Base-by-base conservation (phyloP, 2,329 filamentous ascomycete species). In the Beauveria sp. region DNA sequence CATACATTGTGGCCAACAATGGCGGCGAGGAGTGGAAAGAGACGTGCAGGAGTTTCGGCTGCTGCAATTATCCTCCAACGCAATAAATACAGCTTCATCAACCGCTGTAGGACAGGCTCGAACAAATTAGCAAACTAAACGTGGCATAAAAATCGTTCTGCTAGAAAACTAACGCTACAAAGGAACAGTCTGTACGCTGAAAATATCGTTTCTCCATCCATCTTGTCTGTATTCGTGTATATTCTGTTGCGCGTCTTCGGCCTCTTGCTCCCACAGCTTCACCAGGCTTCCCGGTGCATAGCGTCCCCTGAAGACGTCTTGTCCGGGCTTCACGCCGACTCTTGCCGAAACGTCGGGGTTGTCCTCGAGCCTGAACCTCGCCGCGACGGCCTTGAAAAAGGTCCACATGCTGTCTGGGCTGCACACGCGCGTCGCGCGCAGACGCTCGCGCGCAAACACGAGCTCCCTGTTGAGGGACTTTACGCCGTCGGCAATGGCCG, bases 221-320 rank as follows among this genome's bases (percentile, higher is more conserved):
- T 82, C 85, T 52, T 78, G 78, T 60, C 86, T 83, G 69, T 86
- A 86, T 65, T 93, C 89, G 65, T 92, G 85, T 43, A 96, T 84
- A 46, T 85, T 81, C 72, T 96, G 89, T 22, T 80, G 80, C 0
- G 90, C 91, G 63, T 80, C 79, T 24, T 78, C 75, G 0, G 85
- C 91, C 74, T 96, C 89, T 65, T 92, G 87, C 66, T 93, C 84
- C 91, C 91, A 96, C n/a, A 96, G 74, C 75, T 90, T 92, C 56
- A 94, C 89, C 28, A 97, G 77, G 72, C 92, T 96, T 0, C 91
- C 92, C 0, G 93, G 93, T 1, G 93, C 88, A 75, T 96, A 97
- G 2, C 91, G 83, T 4, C 89, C 90, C 66, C 86, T 85, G 77
- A 97, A 97, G 0, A 93, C 77, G 12, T 82, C 82, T 4, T 67